A percentile compares a stretch with the other conserved stretches of the same genome.
Conservation (phyloP, 805 yeast genomes). For the Lachancea kluyveri region DNA sequence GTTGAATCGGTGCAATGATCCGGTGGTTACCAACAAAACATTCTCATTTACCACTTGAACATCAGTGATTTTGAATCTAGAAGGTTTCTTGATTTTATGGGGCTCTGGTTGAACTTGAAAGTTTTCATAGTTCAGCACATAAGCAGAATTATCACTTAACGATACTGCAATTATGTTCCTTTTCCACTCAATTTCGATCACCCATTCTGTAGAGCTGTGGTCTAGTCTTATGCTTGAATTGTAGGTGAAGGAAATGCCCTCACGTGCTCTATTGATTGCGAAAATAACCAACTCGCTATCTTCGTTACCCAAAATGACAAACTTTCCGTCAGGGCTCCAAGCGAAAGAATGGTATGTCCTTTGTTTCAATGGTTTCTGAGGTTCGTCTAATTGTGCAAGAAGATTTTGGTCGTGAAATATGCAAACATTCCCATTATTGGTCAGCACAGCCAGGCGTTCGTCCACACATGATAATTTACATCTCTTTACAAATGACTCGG, state of each 20-base stretch:
- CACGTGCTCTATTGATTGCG: constrained; percentile 1
- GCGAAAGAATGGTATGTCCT: constrained; percentile 25
- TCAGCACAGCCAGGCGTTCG: constrained; percentile 20
- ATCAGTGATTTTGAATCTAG: constrained; percentile 20
- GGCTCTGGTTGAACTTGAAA: too few species aligned
- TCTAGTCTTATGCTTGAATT: constrained; percentile 3
- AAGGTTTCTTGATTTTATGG: constrained; percentile 10
- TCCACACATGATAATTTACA: constrained; percentile 19
- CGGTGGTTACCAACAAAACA: constrained; percentile 14
- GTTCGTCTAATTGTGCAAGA: constrained; percentile 20
- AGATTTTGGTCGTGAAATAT: constrained; percentile 13
- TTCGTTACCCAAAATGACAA: constrained; percentile 24
- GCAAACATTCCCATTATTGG: constrained; percentile 25
- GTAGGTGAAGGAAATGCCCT: constrained; percentile 2
- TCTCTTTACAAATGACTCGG: constrained; percentile 18
- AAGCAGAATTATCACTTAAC: constrained; percentile 23
- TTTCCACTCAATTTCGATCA: constrained; percentile 16
- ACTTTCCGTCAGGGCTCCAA: constrained; percentile 21
- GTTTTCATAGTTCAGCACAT: constrained; percentile 5
- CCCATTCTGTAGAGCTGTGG: constrained; percentile 16
- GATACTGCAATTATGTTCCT: constrained; percentile 9
- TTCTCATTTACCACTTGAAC: constrained; percentile 9
- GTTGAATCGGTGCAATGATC: constrained; percentile 13
- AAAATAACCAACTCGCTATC: constrained; percentile 17
- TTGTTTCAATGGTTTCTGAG: constrained; percentile 4